Conservation (phyloP, 1,284 basidiomycete species). For the Microbotryomycetes sp. region DNA sequence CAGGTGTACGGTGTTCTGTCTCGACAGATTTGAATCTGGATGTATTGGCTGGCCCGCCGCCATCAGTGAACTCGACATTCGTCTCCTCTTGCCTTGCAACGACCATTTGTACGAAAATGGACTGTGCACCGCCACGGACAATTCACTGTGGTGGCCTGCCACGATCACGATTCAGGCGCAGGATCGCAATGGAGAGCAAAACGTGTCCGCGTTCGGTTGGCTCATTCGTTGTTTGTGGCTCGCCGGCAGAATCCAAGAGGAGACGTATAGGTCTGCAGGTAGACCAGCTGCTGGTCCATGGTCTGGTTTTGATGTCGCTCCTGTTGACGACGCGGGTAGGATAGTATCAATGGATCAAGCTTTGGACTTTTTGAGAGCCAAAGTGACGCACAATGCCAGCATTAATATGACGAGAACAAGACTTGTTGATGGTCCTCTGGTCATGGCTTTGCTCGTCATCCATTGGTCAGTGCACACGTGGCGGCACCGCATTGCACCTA, state of each 20-base stretch:
- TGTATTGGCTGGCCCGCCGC: conserved; percentile 29
- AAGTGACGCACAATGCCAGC: neutral
- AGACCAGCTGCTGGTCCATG: conserved; percentile 27
- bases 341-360: neutral
- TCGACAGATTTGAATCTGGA: conserved; percentile 30
- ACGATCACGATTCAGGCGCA: neutral
- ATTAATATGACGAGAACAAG: neutral
- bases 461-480: conserved; percentile 19
- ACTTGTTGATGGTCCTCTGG: neutral
- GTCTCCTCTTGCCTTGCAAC: conserved; percentile 29
- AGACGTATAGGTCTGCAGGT: conserved; percentile 22
- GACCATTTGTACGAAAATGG: conserved; percentile 21
- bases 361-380: neutral
- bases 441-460: conserved; percentile 22
- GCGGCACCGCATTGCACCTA: neutral
- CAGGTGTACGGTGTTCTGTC: conserved; percentile 28
- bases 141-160: conserved; percentile 32
- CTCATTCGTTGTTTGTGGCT: conserved; percentile 24
- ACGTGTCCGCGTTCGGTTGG: conserved; percentile 26
- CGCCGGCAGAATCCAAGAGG: conserved; percentile 23
- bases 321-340: conserved; percentile 3
- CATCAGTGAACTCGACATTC: conserved; percentile 24
- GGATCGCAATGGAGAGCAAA: neutral
- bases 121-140: conserved; percentile 11
- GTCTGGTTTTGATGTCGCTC: neutral